Evolutionary conservation across 2,329 filamentous ascomycete genomes (phyloP).

Genomic region (Calonectria montana): DNA sequence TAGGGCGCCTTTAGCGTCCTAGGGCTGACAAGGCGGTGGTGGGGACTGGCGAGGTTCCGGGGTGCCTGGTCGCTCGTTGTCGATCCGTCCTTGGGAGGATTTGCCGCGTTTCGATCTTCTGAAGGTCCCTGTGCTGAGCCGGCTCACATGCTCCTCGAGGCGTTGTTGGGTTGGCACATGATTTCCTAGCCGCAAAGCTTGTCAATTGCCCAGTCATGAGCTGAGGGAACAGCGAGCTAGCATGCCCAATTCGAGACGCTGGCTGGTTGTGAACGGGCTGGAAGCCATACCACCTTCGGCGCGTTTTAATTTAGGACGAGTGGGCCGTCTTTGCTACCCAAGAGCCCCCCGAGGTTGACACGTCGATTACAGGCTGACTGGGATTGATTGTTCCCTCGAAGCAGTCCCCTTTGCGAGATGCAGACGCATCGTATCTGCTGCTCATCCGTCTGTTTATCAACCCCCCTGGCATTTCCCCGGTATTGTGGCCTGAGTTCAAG

Average conservation of each 20-base stretch:
- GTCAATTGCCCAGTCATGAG: not conserved
- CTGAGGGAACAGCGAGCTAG: slow-evolving; percentile 5
- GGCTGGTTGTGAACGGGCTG: not conserved
- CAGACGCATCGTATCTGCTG: not conserved
- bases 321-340: slow-evolving; percentile 9
- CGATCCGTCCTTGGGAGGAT: slow-evolving; percentile 5
- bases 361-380: not conserved
- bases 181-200: slow-evolving; percentile 12
- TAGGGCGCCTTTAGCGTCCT: slow-evolving; percentile 33
- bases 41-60: slow-evolving; percentile 5
- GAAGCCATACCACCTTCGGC: slow-evolving; percentile 6
- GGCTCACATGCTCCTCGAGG: not conserved
- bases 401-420: not conserved
- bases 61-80: slow-evolving; percentile 1
- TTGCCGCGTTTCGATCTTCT: slow-evolving; percentile 7
- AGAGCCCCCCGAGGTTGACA: slow-evolving; percentile 24
- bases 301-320: slow-evolving; percentile 25
- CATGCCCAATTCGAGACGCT: slow-evolving; percentile 8
- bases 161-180: not conserved
- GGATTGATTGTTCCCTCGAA: not conserved
- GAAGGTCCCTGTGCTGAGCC: not conserved
- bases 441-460: not conserved
- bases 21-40: slow-evolving; percentile 40
- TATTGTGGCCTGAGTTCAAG: not conserved
- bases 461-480: not conserved